Base-by-base conservation (phyloP, 345 rosid species). In the Hypericum androsaemum region DNA sequence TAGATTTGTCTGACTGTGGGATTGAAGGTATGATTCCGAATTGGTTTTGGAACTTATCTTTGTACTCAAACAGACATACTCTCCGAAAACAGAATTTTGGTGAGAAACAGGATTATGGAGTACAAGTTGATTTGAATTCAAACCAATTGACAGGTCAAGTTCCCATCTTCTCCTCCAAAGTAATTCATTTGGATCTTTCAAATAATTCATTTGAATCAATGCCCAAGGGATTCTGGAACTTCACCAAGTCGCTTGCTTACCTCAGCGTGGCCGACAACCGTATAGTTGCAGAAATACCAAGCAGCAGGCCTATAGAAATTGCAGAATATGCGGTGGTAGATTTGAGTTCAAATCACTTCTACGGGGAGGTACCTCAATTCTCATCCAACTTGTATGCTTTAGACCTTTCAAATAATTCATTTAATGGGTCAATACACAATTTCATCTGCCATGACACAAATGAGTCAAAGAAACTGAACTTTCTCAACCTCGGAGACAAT, bases 401-500 rank as follows among this genome's bases (percentile, higher is more conserved):
- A 15, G 49, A 46, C 7, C 17, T 46, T 46, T 46, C 49, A 6
- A 46, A 46, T 10, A 46, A 46, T 13, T 46, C 17, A 6, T 28
- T 46, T 28, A 13, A 10, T 46, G 49, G 49, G 17, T 7, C 14
- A 16, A 13, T 46, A 28, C 22, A 7, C 17, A 46, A 46, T 1
- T 46, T 46, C 17, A 4, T 46, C 10, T 46, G 16, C 49, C 17
- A 7, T 15, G 17, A 46, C 8, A 4, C 49, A 46, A 12, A 16
- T 13, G 7, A 12, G 22, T 7, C n/a, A 6, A 46, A 8, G 49
- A 0, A 12, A 3, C 7, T 10, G 17, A 15, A 46, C 10, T 12
- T 46, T 46, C 17, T 46, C 49, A 46, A 46, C 13, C 49, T 46
- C 17, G 22, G 17, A n/a, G 49, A 28, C 6, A 46, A 46, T 28